These are phyloP conservation scores for Monilinia fructicola DNA, from an alignment of 2,329 filamentous ascomycete species.

Conservation along the genomic window DNA sequence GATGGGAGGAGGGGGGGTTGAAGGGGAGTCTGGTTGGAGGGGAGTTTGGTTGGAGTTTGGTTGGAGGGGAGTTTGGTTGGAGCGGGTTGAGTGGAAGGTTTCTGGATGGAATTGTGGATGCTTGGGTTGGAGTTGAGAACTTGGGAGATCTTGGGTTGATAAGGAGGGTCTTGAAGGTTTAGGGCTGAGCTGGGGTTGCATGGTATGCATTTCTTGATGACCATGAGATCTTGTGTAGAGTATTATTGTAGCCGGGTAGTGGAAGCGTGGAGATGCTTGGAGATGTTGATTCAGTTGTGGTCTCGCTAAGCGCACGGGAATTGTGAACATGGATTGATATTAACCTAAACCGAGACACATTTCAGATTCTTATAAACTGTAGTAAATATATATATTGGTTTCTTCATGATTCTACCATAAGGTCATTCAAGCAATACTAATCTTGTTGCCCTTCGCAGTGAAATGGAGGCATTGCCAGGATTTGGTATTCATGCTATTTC, in stretches of 20 bases:
- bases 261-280: neutral
- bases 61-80: no score
- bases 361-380: neutral
- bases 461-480: neutral
- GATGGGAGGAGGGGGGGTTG: no score
- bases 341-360: neutral
- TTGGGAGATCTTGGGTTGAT: constrained; percentile 9
- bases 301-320: neutral
- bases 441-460: neutral
- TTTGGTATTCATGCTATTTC: neutral
- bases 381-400: neutral
- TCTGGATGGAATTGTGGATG: neutral
- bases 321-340: neutral
- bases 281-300: neutral
- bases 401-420: neutral
- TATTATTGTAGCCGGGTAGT: neutral
- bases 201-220: neutral
- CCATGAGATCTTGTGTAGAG: no score
- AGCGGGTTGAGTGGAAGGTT: no score
- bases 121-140: neutral
- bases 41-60: no score
- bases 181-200: neutral
- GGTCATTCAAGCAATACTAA: neutral
- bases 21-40: no score
- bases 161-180: neutral